Evolutionary conservation across 129 eudicot genomes (phyloP), one percentile per base, ranked within the genome.

Genomic region (Ambrosia trifida): DNA sequence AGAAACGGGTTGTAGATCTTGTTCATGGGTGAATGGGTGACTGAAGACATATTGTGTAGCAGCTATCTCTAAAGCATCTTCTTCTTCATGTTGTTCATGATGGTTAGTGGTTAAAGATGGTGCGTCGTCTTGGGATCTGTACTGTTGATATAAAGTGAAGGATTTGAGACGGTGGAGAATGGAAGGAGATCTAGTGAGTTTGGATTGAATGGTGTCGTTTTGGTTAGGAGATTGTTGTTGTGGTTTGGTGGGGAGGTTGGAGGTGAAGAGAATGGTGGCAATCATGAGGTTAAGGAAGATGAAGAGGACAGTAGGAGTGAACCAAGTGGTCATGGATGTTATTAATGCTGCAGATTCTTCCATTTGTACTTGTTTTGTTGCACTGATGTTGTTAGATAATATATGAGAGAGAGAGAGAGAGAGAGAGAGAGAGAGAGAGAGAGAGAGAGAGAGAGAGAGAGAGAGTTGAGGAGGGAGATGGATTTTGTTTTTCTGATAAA

Each of bases 301-400:
- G 76, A 94, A 94, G 77, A 94, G 88, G 33, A 94, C 83, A 38
- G 98, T 74, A 68, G 98, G 98, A 18, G 97, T 87, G 79, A 84
- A 81, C 97, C 97, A 94, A 73, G 87, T 89, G 83, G 81, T 84
- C 83, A 93, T 83, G 65, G 86, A 89, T 14, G 86, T 70, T 2
- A 73, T 32, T 3, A 66, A 10, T 16, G 86, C 31, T 60, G 78
- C 85, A 68, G 91, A 68, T 13, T 85, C 88, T 54, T 85, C 92
- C 98, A 94, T 94, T 76, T 83, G 50, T 68, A 66, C 47, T 24
- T 19, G 69, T 47, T 66, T 74, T 3, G 43, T 53, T 16, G 52
- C 56, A 62, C 62, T 53, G 53, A 66, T 40, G 9, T 40, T 62
- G 70, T 20, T 24, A 33, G 60, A 28, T 47, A 65, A 68, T 49